A percentile compares a stretch with the other conserved stretches of the same genome.
phyloP scores from a whole-genome alignment of 805 yeast genomes.

The Kodamaea hsintzibuensis region DNA sequence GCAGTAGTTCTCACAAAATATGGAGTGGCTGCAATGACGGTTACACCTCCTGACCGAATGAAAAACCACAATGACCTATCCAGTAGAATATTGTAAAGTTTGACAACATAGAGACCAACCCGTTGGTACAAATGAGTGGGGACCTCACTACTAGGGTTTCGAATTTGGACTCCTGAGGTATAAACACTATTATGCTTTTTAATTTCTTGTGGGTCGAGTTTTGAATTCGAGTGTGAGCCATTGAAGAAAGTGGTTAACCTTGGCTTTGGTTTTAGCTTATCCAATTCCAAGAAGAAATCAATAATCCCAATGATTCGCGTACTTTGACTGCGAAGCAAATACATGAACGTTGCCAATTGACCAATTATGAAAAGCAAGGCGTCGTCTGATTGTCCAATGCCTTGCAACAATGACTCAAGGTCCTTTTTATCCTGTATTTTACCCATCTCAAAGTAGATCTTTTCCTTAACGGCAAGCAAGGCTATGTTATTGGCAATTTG shows the following conservation, averaged over 20 bases:
- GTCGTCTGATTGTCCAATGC: constrained; percentile 22
- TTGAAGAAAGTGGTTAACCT: constrained; percentile 18
- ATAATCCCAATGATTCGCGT: constrained; percentile 15
- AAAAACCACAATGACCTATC: constrained; percentile 30
- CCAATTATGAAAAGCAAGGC: constrained; percentile 25
- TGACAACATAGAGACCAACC: constrained; percentile 19
- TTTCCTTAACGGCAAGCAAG: constrained; percentile 13
- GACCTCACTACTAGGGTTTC: constrained; percentile 32
- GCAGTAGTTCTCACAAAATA: constrained; percentile 30
- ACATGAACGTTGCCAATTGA: constrained; percentile 23
- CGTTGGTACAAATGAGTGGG: constrained; percentile 24
- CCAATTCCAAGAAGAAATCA: constrained; percentile 22
- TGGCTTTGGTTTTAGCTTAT: constrained; percentile 23
- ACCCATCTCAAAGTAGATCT: constrained; percentile 11
- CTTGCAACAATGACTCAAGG: constrained; percentile 8
- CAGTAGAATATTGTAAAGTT: constrained; percentile 18
- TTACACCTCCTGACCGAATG: constrained; percentile 26
- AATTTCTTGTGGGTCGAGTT: background rate
- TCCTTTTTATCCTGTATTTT: constrained; percentile 10
- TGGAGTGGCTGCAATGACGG: constrained; percentile 25
- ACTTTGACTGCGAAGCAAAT: constrained; percentile 19
- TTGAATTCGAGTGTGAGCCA: constrained; percentile 2
- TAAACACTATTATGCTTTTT: constrained; percentile 2
- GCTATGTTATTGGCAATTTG: constrained; percentile 19
- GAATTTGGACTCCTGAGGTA: constrained; percentile 12